phyloP scores from a whole-genome alignment of 2,329 filamentous ascomycete species.

The Hypoxylon sp. region DNA sequence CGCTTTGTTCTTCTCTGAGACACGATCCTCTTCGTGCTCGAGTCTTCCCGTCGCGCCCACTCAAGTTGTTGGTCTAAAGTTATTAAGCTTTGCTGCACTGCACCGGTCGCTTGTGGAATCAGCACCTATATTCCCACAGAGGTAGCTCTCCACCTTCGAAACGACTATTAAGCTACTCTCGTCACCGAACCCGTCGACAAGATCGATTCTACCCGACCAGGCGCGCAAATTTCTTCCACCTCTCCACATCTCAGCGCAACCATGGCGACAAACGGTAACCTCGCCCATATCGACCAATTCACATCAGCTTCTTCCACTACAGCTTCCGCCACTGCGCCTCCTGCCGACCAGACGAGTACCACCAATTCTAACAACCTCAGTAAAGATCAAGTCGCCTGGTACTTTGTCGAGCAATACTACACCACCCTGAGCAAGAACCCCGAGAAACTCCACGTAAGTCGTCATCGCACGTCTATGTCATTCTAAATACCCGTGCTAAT shows the following conservation, averaged over 20 bases:
- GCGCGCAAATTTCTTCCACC: constrained; percentile 33
- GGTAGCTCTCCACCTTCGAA: constrained; percentile 11
- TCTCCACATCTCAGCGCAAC: constrained; percentile 45
- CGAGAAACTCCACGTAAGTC: constrained; percentile 86
- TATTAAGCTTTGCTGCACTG: constrained; percentile 21
- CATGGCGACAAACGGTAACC: constrained; percentile 73
- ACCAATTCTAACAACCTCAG: constrained; percentile 62
- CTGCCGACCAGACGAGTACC: constrained; percentile 52
- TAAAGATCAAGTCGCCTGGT: constrained; percentile 99
- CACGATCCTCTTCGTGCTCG: constrained; percentile 28
- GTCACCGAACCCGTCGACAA: constrained; percentile 21
- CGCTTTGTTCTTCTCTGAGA: constrained; percentile 41
- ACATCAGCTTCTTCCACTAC: constrained; percentile 54
- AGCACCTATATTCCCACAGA: constrained; percentile 16
- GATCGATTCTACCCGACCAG: constrained; percentile 32
- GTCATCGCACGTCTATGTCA: constrained; percentile 1
- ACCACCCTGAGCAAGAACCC: constrained; percentile 95
- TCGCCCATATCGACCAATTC: constrained; percentile 61
- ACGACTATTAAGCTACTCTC: constrained; percentile 14
- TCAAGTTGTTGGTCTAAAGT: constrained; percentile 40
- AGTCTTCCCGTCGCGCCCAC: constrained; percentile 28
- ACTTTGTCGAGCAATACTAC: constrained; percentile 99
- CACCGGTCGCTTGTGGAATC: constrained; percentile 31
- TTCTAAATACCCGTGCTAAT: constrained; percentile 16
- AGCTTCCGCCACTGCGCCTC: constrained; percentile 53